phyloP scores from a whole-genome alignment of 2,329 filamentous ascomycete species.

The Colletotrichum sp. region DNA sequence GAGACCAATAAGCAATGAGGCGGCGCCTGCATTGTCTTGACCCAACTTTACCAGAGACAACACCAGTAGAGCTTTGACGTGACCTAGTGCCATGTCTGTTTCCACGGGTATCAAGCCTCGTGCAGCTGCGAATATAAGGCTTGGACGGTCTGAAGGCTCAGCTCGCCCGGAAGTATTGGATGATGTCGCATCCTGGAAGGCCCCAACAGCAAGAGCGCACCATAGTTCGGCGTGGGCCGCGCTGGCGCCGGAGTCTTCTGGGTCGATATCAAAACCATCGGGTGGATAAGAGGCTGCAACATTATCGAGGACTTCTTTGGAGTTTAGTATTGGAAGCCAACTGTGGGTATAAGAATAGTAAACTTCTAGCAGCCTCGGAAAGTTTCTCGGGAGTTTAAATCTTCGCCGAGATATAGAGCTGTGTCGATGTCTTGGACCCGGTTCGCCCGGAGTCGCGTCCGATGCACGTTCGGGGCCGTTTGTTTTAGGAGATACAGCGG shows the following conservation, averaged over 20 bases:
- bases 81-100: slow-evolving; percentile 40
- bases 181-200: slow-evolving; percentile 52
- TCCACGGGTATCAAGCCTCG: slow-evolving; percentile 53
- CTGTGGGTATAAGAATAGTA: slow-evolving; percentile 79
- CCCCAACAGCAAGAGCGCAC: slow-evolving; percentile 62
- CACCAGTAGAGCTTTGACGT: slow-evolving; percentile 61
- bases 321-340: slow-evolving; percentile 76
- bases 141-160: slow-evolving; percentile 31
- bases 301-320: slow-evolving; percentile 62
- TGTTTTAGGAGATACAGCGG: not conserved
- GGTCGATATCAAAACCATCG: slow-evolving; percentile 33
- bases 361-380: slow-evolving; percentile 68
- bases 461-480: not conserved
- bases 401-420: not conserved
- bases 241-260: slow-evolving; percentile 29
- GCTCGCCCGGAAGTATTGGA: slow-evolving; percentile 18
- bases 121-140: slow-evolving; percentile 53
- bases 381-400: slow-evolving; percentile 53
- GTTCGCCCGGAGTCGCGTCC: not conserved
- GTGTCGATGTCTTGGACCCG: not conserved
- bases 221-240: slow-evolving; percentile 63
- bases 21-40: slow-evolving; percentile 57
- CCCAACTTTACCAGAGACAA: slow-evolving; percentile 69
- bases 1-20: slow-evolving; percentile 69
- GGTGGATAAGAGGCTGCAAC: slow-evolving; percentile 47